Conservation (phyloP, 768 basidiomycete genomes). For the Leccinum fibrillosum region DNA sequence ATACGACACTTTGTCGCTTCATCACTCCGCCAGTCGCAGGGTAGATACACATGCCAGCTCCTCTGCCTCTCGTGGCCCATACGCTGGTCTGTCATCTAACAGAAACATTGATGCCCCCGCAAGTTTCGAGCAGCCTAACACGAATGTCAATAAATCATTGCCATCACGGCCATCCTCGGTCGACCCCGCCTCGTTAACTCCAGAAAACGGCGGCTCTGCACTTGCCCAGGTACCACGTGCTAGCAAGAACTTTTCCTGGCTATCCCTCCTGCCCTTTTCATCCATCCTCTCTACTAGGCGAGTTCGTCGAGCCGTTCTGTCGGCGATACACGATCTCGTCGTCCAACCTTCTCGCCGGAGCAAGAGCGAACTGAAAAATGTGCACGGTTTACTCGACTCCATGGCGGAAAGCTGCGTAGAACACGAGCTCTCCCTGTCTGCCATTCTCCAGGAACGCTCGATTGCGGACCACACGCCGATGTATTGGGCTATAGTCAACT, state of each 20-base stretch:
- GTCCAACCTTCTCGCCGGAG: conserved; percentile 2
- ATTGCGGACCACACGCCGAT: conserved; percentile 28
- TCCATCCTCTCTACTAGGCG: conserved; percentile 37
- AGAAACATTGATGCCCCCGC: neutral
- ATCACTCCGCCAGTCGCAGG: neutral
- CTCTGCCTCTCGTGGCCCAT: neutral
- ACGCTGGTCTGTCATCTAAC: neutral
- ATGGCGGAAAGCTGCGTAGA: conserved; percentile 56
- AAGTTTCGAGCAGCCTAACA: neutral
- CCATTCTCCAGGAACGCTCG: conserved; percentile 24
- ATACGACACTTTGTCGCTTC: conserved; percentile 11
- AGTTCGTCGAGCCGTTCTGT: conserved; percentile 49
- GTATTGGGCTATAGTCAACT: conserved; percentile 28
- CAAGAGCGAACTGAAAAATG: conserved; percentile 5
- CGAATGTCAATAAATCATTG: neutral
- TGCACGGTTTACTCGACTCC: conserved; percentile 48
- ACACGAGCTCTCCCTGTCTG: conserved; percentile 39
- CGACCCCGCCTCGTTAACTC: neutral
- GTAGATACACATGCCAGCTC: neutral
- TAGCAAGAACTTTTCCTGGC: conserved; percentile 23
- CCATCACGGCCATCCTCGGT: neutral
- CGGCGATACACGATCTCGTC: conserved; percentile 53
- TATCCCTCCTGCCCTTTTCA: conserved; percentile 27
- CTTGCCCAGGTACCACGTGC: neutral
- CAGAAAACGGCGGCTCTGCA: neutral